Base-by-base conservation (phyloP, 1,139 yeast genomes). In the Scheffersomyces insectosa region DNA sequence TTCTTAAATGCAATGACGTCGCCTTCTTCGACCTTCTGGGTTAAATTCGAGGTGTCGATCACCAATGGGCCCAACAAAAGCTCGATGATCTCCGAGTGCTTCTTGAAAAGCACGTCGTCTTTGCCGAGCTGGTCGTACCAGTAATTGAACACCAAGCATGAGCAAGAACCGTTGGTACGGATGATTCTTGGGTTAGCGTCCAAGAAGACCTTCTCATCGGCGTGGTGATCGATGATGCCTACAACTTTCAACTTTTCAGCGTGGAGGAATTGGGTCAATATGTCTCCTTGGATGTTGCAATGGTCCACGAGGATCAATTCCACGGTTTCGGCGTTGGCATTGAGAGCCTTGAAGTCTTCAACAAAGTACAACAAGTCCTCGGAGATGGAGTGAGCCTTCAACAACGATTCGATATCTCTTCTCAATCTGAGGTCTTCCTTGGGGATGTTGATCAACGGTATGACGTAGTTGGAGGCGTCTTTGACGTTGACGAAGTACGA, bases 201-300 rank as follows among this genome's bases (percentile, higher is more conserved):
- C 12, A 52, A 33, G 52, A 75, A 81, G 12, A 67, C 66, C 0
- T 70, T 69, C 56, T 86, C 90, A 55, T 89, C 96, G 5, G 74
- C 86, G 60, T 91, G 99, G 58, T 91, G 99, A 57, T 91, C 99
- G 29, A 93, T 77, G 10, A 93, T 80, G 0, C 83, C 84, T 1
- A 65, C 66, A 0, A 89, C 83, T 1, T 62, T 52, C 16, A 71
- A 52, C 33, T 56, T 50, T 1, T 55, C 54, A 5, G 56, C 50
- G 12, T 63, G 47, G 29, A 50, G 65, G 45, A 42, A 59, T 31
- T 44, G 54, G 43, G 39, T 71, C 51, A 47, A 57, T 3, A 61
- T 55, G 23, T 70, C 68, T 0, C 87, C 85, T 44, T 86, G 87
- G 11, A 85, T 69, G 36, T 75, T 72, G 57, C 95, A 90, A 63